Base-by-base conservation (phyloP, 441 rosid species). In the Daphne laureola region DNA sequence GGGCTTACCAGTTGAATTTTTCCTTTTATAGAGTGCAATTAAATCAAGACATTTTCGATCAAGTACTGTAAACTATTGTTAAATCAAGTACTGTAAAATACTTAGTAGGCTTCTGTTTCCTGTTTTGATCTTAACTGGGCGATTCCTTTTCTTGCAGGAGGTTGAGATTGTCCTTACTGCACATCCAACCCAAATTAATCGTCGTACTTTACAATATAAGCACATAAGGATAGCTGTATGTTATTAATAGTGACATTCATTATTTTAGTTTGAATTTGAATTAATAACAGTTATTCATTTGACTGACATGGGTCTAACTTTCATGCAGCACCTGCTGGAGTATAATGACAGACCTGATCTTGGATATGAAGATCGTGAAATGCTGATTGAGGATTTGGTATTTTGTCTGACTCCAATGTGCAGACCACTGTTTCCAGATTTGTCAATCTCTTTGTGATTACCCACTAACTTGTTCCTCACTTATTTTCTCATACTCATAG, bases 141-240 rank as follows among this genome's bases (percentile, higher is more conserved):
- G 57, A 51, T 54, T 67, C 51, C 49, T 65, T 52, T 63, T 47
- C 35, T 48, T 68, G 69, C 87, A 91, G 98, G 93, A 76, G 72
- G 86, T 91, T 65, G 98, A 91, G 79, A 88, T 91, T 61, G 98
- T 91, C 73, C 96, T 91, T 49, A 91, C 98, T 49, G 98, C 98
- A 53, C 98, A 91, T 66, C 98, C 98, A 53, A 91, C 98, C 65
- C 98, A 91, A 73, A 86, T 87, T 60, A 83, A 82, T 49, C 87
- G 95, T 6, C 82, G 96, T 52, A 91, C 96, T 50, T 81, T 87
- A 74, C 98, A 91, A 76, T 87, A 91, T 65, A 91, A 91, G 68
- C 96, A 87, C 78, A 69, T 87, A 40, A 91, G 95, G 70, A 84
- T 91, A 59, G 87, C 96, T 55, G 96, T 90, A 73, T 81, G 94